These are phyloP conservation scores for Populus ilicifolia DNA, from an alignment of 345 rosid genomes.

Conservation along the genomic window DNA sequence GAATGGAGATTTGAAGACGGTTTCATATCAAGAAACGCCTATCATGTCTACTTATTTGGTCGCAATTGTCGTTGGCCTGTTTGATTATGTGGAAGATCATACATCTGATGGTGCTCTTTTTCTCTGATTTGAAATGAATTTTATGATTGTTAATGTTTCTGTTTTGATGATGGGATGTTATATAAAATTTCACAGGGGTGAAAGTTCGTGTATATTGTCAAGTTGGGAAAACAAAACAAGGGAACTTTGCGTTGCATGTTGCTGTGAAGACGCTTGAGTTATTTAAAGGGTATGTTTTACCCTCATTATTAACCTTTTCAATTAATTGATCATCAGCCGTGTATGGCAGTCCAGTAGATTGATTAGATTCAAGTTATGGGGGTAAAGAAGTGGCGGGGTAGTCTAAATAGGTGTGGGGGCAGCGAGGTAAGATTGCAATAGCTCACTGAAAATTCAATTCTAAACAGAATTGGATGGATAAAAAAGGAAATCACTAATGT, in stretches of 20 bases:
- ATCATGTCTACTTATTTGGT: conserved; percentile 96
- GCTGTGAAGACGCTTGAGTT: conserved; percentile 85
- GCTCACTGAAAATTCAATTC: too few species aligned
- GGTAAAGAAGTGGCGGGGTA: background rate
- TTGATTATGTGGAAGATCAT: conserved; percentile 81
- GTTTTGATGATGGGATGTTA: background rate
- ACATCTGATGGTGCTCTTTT: conserved; percentile 70
- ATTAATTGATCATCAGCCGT: background rate
- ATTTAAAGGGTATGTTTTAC: conserved; percentile 65
- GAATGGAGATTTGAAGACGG: conserved; percentile 57
- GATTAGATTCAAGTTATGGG: background rate
- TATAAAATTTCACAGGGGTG: conserved; percentile 41
- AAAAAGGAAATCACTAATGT: too few species aligned
- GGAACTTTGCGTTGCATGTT: conserved; percentile 86
- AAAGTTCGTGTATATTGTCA: conserved; percentile 90
- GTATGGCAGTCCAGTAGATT: background rate
- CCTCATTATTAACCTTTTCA: background rate
- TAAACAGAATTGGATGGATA: too few species aligned
- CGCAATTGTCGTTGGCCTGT: conserved; percentile 86
- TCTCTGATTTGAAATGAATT: background rate
- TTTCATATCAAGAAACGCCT: conserved; percentile 80
- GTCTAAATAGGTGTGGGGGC: background rate
- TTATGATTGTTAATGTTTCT: background rate
- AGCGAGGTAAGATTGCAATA: too few species aligned
- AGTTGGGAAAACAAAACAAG: conserved; percentile 85